Conservation (phyloP, 306 rosid species). For the Bauhinia variegata region DNA sequence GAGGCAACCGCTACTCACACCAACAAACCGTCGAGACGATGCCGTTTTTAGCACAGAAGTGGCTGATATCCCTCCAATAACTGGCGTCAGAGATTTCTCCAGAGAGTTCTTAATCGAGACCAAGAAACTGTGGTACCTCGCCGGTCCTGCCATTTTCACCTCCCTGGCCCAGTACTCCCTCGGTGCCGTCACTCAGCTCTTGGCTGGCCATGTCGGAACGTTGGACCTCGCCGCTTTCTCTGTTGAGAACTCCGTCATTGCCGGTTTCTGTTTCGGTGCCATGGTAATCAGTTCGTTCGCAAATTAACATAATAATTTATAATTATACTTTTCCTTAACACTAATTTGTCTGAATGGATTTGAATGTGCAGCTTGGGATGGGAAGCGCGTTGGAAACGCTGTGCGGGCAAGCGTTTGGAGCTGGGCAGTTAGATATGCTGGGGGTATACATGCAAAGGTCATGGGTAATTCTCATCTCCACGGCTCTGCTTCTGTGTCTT, state of each 20-base stretch:
- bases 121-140: slow-evolving; percentile 87
- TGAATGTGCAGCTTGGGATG: slow-evolving; percentile 68
- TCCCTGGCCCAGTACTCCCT: slow-evolving; percentile 72
- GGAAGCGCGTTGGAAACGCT: slow-evolving; percentile 92
- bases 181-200: slow-evolving; percentile 42
- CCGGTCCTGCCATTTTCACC: slow-evolving; percentile 93
- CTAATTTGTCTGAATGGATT: not conserved
- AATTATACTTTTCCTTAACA: too few relatives aligned
- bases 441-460: slow-evolving; percentile 93
- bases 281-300: slow-evolving; percentile 44
- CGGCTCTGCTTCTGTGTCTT: slow-evolving; percentile 46
- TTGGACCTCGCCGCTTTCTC: slow-evolving; percentile 84
- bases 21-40: not conserved
- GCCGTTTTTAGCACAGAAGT: slow-evolving; percentile 53
- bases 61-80: slow-evolving; percentile 65
- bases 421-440: slow-evolving; percentile 73
- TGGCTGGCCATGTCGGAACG: slow-evolving; percentile 81
- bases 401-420: slow-evolving; percentile 91
- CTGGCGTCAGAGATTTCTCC: slow-evolving; percentile 44
- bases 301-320: too few relatives aligned
- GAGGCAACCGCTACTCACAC: slow-evolving; percentile 36
- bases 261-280: slow-evolving; percentile 85
- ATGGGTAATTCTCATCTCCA: slow-evolving; percentile 65
- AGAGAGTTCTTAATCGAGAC: slow-evolving; percentile 56
- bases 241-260: slow-evolving; percentile 84